These are phyloP conservation scores for Rasamsonia emersonii DNA, from an alignment of 2,329 filamentous ascomycete species.

Conservation along the genomic window DNA sequence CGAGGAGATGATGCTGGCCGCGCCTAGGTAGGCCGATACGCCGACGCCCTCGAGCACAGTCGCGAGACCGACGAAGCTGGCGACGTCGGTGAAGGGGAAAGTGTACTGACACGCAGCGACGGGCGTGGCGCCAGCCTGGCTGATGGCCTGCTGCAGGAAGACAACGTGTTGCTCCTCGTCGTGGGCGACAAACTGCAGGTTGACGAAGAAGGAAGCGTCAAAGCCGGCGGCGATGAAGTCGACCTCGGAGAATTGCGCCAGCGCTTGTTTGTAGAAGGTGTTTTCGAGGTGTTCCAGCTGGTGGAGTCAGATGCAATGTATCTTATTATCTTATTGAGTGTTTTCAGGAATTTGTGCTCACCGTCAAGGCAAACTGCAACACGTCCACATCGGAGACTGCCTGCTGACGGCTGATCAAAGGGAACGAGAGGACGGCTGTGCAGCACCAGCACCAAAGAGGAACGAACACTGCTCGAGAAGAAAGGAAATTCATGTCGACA, in stretches of 20 bases:
- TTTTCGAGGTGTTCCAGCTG: slow-evolving; percentile 50
- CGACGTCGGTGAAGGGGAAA: slow-evolving; percentile 43
- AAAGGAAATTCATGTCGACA: no score
- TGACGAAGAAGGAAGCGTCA: slow-evolving; percentile 46
- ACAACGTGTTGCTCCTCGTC: slow-evolving; percentile 53
- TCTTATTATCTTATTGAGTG: neutral
- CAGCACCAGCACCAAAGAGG: no score
- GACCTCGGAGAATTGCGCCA: slow-evolving; percentile 47
- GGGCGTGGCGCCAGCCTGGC: slow-evolving; percentile 40
- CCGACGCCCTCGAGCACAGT: slow-evolving; percentile 51
- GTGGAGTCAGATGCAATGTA: neutral
- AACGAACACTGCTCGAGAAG: no score
- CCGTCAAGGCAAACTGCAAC: slow-evolving; percentile 7
- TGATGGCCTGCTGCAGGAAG: slow-evolving; percentile 44
- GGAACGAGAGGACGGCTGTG: slow-evolving; percentile 2
- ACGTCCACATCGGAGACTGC: slow-evolving; percentile 5
- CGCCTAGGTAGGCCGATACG: slow-evolving; percentile 54
- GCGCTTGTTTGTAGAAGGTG: slow-evolving; percentile 53
- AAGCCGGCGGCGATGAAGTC: slow-evolving; percentile 48
- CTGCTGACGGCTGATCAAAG: slow-evolving; percentile 4
- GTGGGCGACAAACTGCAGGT: slow-evolving; percentile 46
- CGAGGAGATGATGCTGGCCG: slow-evolving; percentile 49
- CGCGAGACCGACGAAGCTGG: slow-evolving; percentile 45
- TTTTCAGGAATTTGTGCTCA: neutral
- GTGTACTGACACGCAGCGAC: slow-evolving; percentile 49